phyloP scores from a whole-genome alignment of 805 yeast genomes.

The Candida glaebosa region DNA sequence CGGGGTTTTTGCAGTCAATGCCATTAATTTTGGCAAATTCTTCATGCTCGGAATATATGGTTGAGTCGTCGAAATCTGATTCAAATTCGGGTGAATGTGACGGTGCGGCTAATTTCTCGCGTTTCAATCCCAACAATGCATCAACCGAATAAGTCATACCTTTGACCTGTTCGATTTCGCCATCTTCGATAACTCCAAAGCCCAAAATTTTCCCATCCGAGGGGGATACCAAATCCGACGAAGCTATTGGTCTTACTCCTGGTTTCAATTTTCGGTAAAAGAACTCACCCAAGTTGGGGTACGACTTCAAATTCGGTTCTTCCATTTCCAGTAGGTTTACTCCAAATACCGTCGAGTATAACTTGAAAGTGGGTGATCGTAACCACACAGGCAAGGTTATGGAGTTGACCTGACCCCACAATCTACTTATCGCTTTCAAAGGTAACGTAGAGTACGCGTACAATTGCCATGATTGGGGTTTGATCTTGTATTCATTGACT shows the following conservation, averaged over 20 bases:
- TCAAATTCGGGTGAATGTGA: slow-evolving; percentile 46
- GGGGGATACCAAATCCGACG: slow-evolving; percentile 74
- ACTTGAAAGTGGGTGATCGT: slow-evolving; percentile 73
- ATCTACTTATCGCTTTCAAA: slow-evolving; percentile 80
- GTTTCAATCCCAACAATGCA: slow-evolving; percentile 71
- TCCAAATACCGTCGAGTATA: slow-evolving; percentile 79
- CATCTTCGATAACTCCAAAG: slow-evolving; percentile 74
- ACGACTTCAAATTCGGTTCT: slow-evolving; percentile 72
- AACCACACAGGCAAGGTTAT: slow-evolving; percentile 84
- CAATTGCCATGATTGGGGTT: slow-evolving; percentile 83
- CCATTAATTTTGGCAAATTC: slow-evolving; percentile 80
- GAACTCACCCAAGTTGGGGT: slow-evolving; percentile 82
- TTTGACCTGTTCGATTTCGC: slow-evolving; percentile 94
- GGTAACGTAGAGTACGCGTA: slow-evolving; percentile 90
- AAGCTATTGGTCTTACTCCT: slow-evolving; percentile 73
- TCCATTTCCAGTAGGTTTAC: slow-evolving; percentile 87
- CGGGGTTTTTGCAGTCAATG: slow-evolving; percentile 55
- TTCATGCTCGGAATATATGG: slow-evolving; percentile 50
- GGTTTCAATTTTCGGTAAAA: slow-evolving; percentile 81
- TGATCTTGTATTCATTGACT: slow-evolving; percentile 40
- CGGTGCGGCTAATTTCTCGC: slow-evolving; percentile 51
- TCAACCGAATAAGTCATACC: slow-evolving; percentile 92
- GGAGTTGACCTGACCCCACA: slow-evolving; percentile 92
- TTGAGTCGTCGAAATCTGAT: slow-evolving; percentile 37
- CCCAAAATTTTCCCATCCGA: slow-evolving; percentile 90